Evolutionary conservation across 2,329 filamentous ascomycete species (phyloP).

Genomic region (Talaromyces sp.): DNA sequence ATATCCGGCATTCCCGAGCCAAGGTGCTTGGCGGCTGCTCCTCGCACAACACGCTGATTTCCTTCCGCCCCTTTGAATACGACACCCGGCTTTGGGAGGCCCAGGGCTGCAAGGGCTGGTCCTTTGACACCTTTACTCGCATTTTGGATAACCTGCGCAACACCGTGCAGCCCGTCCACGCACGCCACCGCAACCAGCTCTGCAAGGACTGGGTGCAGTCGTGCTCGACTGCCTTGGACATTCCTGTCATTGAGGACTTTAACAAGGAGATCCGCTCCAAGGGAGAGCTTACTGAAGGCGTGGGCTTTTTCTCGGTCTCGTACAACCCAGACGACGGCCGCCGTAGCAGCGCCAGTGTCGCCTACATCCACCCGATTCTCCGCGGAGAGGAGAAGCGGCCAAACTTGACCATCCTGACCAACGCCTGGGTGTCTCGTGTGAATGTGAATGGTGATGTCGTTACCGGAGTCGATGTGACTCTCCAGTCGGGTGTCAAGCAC

Average conservation of each 20-base stretch:
- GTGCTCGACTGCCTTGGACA: conserved; percentile 71
- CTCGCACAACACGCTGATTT: conserved; percentile 90
- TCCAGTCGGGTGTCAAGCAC: conserved; percentile 55
- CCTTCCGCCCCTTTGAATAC: conserved; percentile 85
- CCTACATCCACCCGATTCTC: conserved; percentile 88
- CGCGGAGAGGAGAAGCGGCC: conserved; percentile 74
- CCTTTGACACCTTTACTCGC: conserved; percentile 76
- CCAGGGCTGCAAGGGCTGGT: conserved; percentile 78
- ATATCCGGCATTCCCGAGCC: conserved; percentile 85
- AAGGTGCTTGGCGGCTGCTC: conserved; percentile 92
- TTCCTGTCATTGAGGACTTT: conserved; percentile 79
- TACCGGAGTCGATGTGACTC: conserved; percentile 65
- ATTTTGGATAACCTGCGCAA: conserved; percentile 79
- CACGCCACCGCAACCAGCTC: conserved; percentile 79
- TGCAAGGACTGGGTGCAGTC: conserved; percentile 85
- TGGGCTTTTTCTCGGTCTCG: conserved; percentile 85
- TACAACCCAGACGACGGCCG: conserved; percentile 87
- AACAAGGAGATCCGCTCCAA: conserved; percentile 73
- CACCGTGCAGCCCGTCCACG: conserved; percentile 83
- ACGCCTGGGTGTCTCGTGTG: conserved; percentile 80
- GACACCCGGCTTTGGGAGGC: conserved; percentile 80
- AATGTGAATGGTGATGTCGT: conserved; percentile 66
- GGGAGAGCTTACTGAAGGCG: conserved; percentile 67
- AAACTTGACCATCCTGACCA: conserved; percentile 80
- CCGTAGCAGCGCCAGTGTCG: conserved; percentile 79